phyloP scores from a whole-genome alignment of 257 asterid species.

The Anisodus tanguticus region DNA sequence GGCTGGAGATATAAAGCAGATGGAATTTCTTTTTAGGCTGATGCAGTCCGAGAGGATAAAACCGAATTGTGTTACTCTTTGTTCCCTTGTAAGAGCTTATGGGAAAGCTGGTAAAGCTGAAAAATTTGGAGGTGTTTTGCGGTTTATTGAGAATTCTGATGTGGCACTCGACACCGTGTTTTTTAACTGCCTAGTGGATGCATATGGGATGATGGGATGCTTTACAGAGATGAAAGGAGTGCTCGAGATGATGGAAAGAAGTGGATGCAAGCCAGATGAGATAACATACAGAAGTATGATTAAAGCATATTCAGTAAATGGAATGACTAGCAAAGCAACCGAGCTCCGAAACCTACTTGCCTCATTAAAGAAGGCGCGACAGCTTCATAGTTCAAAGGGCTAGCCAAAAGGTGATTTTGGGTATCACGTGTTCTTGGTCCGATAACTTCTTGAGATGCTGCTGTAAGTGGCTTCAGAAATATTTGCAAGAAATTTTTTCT shows the following conservation, averaged over 20 bases:
- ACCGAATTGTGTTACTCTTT: constrained; percentile 81
- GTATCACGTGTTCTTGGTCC: background rate
- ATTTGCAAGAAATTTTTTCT: background rate
- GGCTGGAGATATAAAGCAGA: constrained; percentile 78
- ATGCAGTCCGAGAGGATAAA: constrained; percentile 88
- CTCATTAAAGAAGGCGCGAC: constrained; percentile 35
- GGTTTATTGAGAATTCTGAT: constrained; percentile 61
- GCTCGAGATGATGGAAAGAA: constrained; percentile 73
- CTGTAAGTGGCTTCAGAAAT: background rate
- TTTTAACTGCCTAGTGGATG: constrained; percentile 84
- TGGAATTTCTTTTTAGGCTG: constrained; percentile 82
- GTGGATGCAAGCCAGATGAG: constrained; percentile 75
- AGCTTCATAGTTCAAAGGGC: constrained; percentile 16
- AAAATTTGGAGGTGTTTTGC: constrained; percentile 60
- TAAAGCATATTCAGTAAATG: constrained; percentile 61
- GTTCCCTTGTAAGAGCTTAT: constrained; percentile 82
- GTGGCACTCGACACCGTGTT: constrained; percentile 75
- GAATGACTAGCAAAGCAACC: constrained; percentile 68
- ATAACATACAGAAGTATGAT: constrained; percentile 81
- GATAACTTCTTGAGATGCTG: background rate
- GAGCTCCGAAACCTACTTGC: constrained; percentile 62
- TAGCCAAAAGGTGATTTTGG: background rate
- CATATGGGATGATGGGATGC: constrained; percentile 93
- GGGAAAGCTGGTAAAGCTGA: constrained; percentile 68
- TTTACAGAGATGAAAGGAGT: constrained; percentile 77